Evolutionary conservation across 306 rosid genomes (phyloP).

Genomic region (Urtica urens): DNA sequence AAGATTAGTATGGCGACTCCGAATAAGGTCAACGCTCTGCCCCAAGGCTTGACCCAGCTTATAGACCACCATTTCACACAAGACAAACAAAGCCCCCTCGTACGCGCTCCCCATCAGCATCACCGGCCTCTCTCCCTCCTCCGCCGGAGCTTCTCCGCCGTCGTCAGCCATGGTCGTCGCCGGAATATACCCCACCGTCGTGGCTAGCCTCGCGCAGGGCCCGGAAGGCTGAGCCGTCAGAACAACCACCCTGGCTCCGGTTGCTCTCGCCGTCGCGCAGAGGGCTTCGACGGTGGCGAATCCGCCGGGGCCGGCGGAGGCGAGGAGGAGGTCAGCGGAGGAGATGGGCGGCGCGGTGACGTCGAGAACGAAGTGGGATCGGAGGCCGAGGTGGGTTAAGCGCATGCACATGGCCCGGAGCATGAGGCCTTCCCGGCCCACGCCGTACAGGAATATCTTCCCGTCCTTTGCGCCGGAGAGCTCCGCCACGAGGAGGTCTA

Average conservation of each 20-base stretch:
- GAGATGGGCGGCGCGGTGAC: conserved; percentile 74
- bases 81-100: conserved; percentile 80
- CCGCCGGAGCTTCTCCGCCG: conserved; percentile 16
- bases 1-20: conserved; percentile 83
- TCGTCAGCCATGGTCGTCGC: conserved; percentile 95
- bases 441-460: conserved; percentile 65
- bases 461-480: conserved; percentile 32
- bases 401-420: conserved; percentile 81
- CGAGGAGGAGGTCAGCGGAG: conserved; percentile 54
- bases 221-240: conserved; percentile 76
- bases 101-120: conserved; percentile 90
- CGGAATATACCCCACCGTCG: conserved; percentile 56
- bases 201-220: conserved; percentile 48
- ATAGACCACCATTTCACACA: conserved; percentile 84
- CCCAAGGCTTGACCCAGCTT: conserved; percentile 48
- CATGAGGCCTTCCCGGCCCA: conserved; percentile 92
- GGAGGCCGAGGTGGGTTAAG: conserved; percentile 59
- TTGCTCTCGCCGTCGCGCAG: conserved; percentile 45
- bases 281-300: conserved; percentile 83
- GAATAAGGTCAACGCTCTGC: conserved; percentile 56
- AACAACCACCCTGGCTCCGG: conserved; percentile 62
- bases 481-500: conserved; percentile 44
- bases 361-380: conserved; percentile 69
- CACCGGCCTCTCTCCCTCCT: conserved; percentile 38
- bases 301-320: conserved; percentile 84